Evolutionary conservation across 768 basidiomycete genomes (phyloP).

Genomic region (Xerocomellus intermedius): DNA sequence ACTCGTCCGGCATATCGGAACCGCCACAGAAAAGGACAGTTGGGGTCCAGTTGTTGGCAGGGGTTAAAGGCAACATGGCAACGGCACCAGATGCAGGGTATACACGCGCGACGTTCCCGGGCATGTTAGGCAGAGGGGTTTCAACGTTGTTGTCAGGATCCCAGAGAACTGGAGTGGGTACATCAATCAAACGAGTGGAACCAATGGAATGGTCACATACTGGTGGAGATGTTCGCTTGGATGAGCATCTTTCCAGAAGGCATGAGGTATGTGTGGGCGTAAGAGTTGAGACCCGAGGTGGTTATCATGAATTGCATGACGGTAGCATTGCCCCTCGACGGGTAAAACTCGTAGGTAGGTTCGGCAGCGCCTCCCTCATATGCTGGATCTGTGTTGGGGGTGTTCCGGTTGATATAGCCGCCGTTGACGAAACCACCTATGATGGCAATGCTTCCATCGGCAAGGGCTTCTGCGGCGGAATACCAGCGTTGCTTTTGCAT

Average conservation of each 20-base stretch:
- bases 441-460: slow-evolving; percentile 74
- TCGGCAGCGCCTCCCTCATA: slow-evolving; percentile 71
- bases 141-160: slow-evolving; percentile 57
- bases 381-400: slow-evolving; percentile 62
- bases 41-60: slow-evolving; percentile 82
- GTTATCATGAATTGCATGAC: slow-evolving; percentile 65
- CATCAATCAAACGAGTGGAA: not conserved
- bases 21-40: slow-evolving; percentile 93
- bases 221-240: slow-evolving; percentile 63
- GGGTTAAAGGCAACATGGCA: slow-evolving; percentile 89
- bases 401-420: slow-evolving; percentile 77
- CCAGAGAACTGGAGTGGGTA: slow-evolving; percentile 40
- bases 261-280: slow-evolving; percentile 72
- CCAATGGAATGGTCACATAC: slow-evolving; percentile 10
- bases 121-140: slow-evolving; percentile 69
- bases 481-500: slow-evolving; percentile 79
- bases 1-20: slow-evolving; percentile 66
- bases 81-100: slow-evolving; percentile 91
- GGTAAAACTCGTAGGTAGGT: slow-evolving; percentile 83
- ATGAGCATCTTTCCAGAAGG: slow-evolving; percentile 76
- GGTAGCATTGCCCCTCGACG: slow-evolving; percentile 51
- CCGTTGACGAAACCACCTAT: slow-evolving; percentile 81
- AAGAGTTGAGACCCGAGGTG: slow-evolving; percentile 77
- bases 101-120: slow-evolving; percentile 67
- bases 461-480: slow-evolving; percentile 68